Percentiles rank a stretch among this genome's conserved stretches.
Conservation (phyloP, 495 filamentous ascomycete genomes). For the Tuber umbilicatum region DNA sequence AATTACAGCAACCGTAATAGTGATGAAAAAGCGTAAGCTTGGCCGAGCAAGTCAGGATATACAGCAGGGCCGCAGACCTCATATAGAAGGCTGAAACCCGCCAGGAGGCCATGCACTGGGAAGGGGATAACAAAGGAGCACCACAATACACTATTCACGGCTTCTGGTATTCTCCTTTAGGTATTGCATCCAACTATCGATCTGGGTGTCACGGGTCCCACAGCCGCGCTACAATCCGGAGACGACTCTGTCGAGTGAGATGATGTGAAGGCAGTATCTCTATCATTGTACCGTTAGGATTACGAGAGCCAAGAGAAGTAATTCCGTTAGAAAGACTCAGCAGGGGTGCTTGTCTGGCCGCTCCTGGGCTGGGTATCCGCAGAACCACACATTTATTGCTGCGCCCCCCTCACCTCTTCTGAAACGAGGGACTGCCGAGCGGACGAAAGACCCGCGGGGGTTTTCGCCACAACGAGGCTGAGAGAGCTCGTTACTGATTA, state of each 20-base stretch:
- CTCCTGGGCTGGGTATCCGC: neutral
- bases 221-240: too few species aligned
- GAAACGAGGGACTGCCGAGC: neutral
- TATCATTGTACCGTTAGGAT: neutral
- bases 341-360: neutral
- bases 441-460: neutral
- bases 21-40: too few species aligned
- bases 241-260: neutral
- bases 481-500: neutral
- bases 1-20: too few species aligned
- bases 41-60: too few species aligned
- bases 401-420: fast-evolving
- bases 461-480: neutral
- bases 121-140: too few species aligned
- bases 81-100: too few species aligned
- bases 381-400: neutral
- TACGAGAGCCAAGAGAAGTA: neutral
- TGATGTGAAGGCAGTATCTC: neutral
- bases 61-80: too few species aligned
- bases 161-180: too few species aligned
- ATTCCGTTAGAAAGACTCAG: neutral
- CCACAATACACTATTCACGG: too few species aligned
- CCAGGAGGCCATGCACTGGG: too few species aligned
- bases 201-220: too few species aligned
- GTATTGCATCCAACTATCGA: too few species aligned